Base-by-base conservation (phyloP, 106 monocot species). In the Acanthochlamys bracteata region DNA sequence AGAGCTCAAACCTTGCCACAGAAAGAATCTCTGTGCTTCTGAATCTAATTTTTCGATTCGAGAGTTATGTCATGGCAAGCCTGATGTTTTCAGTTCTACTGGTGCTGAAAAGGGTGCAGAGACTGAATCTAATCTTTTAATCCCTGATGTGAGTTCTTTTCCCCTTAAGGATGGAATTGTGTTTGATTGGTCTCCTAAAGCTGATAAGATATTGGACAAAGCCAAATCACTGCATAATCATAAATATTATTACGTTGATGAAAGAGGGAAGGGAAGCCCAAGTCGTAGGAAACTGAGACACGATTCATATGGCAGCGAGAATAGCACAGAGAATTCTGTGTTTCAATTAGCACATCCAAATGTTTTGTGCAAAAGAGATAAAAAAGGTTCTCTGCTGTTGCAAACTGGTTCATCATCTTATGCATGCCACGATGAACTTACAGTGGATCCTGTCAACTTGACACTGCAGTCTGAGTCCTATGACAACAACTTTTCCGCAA, bases 1-100 rank as follows among this genome's bases (percentile, higher is more conserved):
- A 17, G 59, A 68, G 17, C 53, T 77, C 58, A 77, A 68, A 53
- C 69, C 56, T 72, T 75, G 71, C 39, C 55, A 39, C 54, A 72
- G 20, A n/a, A 22, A 72, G 9, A 59, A 11, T 54, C 19, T 20
- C 16, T 24, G 27, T 73, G 60, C 49, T 66, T 39, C 26, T 57
- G 20, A 57, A 60, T 13, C 39, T 60, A 27, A 55, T 67, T 24
- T 7, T 57, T 63, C 39, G 60, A 55, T 41, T 21, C 53, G 59
- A 39, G 20, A 51, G 41, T 55, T 15, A 33, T 24, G 17, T 46
- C 11, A 41, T 60, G 73, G 61, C 59, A 53, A 43, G 19, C 20
- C 42, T 21, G 43, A 20, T 66, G 21, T 20, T 69, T 72, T 61
- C 60, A 57, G 6, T 55, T 58, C 58, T 10, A 52, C 12, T 10